Base-by-base conservation (phyloP, 768 basidiomycete genomes). In the Tylopilus felleus region DNA sequence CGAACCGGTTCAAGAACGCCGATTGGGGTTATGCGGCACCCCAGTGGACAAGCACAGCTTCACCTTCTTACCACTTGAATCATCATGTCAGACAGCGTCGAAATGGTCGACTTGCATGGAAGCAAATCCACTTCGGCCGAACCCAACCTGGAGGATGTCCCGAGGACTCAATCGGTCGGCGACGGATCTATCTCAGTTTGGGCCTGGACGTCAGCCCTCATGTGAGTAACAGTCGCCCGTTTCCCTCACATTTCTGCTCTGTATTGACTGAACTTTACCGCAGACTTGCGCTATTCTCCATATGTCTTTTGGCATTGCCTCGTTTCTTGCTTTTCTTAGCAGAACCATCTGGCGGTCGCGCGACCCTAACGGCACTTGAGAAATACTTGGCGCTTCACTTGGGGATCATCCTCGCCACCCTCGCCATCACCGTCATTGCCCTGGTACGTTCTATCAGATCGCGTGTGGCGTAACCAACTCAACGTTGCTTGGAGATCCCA, bases 251-350 rank as follows among this genome's bases (percentile, higher is more conserved):
- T 14, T 54, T n/a, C n/a, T 52, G 28, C 28, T 27, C 39, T 35
- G 16, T 42, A 16, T 40, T 53, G 17, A 63, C 45, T 40, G 10
- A 33, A 45, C 31, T 44, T 49, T 23, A 22, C 47, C 25, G 22
- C 56, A 79, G 76, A 55, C 54, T 78, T n/a, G 56, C 62, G 17
- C 17, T 67, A 1, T 62, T 75, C 49, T 70, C 76, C 42, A 48
- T 66, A 23, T 70, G 70, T 60, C 70, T 83, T 45, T 63, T 79
- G 4, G 62, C 81, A 29, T 86, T 77, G 56, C 88, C 90, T 50
- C 78, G 81, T 27, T 65, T 90, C 46, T 72, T 90, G 29, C 77
- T 90, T 47, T 89, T 90, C 67, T 71, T 88, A 49, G 76, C 86
- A 13, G 77, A 79, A 52, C 72, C 79, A 3, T 69, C 73, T 45